Evolutionary conservation across 1,139 yeast genomes (phyloP), one percentile per base, ranked within the genome.

Genomic region (Pichia sp.): DNA sequence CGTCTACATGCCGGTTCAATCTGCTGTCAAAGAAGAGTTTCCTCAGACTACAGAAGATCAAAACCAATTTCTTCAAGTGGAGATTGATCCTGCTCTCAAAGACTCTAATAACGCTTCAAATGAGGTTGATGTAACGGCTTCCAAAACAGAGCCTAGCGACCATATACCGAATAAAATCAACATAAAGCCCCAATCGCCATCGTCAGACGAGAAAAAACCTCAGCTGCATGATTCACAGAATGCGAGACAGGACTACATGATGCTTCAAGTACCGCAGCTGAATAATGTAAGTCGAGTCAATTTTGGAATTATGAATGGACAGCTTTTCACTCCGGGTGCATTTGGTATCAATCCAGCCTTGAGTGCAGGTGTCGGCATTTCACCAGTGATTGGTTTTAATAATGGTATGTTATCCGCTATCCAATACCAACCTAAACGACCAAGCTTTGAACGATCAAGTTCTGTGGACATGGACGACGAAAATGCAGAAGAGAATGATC

Each of bases 311-410:
- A 16, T 35, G 7, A 32, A 36, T 11, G 34, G 38, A 12, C 45
- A 44, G 23, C 9, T 41, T 9, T 41, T 44, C 10, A 44, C 47
- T 3, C 47, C 47, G 1, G 37, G 44, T 4, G 29, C 30, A 10
- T 5, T 38, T 14, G 38, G 37, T 12, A 23, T 39, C 14, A 36
- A 38, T 14, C 7, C 38, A 20, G 30, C 30, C 9, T n/a, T 31
- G n/a, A 32, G 37, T 16, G 31, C 37, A 1, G 38, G 37, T 10
- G 27, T 33, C 17, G 41, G 37, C 6, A 34, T 40, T 13, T 44
- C 46, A 6, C 47, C 47, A 7, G 41, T 42, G 9, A 40, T 42
- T 16, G 46, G 46, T 3, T 44, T 42, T 14, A 44, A 40, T 15
- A 38, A 37, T 30, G 48, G 46, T n/a, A 8, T 40, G 17, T 15